Percentiles rank a stretch among this genome's conserved stretches.
These are phyloP conservation scores for Acanthamoeba culbertsoni DNA, from an alignment of 208 protist genomes.

Conservation along the genomic window DNA sequence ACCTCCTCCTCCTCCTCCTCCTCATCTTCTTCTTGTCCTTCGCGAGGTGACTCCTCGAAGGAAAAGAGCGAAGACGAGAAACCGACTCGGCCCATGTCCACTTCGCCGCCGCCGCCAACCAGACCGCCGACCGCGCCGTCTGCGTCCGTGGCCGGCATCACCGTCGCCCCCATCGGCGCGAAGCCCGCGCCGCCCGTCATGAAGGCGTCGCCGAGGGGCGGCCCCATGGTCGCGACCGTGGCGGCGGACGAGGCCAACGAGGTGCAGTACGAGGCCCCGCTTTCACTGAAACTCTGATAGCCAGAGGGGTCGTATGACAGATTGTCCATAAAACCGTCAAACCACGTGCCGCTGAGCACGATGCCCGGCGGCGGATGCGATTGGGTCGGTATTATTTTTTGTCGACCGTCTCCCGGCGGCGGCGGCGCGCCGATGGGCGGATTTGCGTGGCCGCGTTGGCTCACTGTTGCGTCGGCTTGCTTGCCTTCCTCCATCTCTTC, in stretches of 20 bases:
- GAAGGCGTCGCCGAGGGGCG: background rate
- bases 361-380: background rate
- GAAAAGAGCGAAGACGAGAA: constrained; percentile 20
- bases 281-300: background rate
- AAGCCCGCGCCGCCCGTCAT: background rate
- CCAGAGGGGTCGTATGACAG: background rate
- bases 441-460: background rate
- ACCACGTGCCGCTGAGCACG: background rate
- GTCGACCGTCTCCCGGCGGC: background rate
- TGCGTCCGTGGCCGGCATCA: background rate
- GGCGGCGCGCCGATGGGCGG: background rate
- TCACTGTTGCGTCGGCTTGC: background rate
- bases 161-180: background rate
- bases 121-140: background rate
- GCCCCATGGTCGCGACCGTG: background rate
- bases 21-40: background rate
- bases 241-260: background rate
- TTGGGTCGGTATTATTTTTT: background rate
- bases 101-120: background rate
- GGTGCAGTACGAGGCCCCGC: background rate
- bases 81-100: background rate
- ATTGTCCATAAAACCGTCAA: constrained; percentile 1
- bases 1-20: background rate
- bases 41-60: background rate
- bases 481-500: background rate